Percentiles rank a stretch among this genome's conserved stretches.
Evolutionary conservation across 1,139 yeast genomes (phyloP).

Genomic region (Debaryomyces psychrophilus): DNA sequence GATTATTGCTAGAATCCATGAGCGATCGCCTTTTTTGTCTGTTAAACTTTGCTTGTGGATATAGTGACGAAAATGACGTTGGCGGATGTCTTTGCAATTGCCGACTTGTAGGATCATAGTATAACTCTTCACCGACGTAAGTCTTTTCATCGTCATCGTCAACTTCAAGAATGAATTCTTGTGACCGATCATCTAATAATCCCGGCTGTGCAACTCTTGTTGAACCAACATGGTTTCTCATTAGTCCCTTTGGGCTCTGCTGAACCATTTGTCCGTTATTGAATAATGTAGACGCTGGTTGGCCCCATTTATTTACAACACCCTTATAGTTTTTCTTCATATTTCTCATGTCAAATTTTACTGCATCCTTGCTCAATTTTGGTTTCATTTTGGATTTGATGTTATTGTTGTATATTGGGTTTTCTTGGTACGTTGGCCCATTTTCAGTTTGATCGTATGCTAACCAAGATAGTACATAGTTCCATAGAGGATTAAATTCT

Average conservation of each 20-base stretch:
- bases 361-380: background rate
- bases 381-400: background rate
- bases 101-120: slow-evolving; percentile 37
- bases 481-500: slow-evolving; percentile 43
- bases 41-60: background rate
- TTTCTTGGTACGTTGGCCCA: slow-evolving; percentile 5
- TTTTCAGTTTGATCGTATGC: slow-evolving; percentile 26
- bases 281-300: slow-evolving; percentile 34
- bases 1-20: slow-evolving; percentile 14
- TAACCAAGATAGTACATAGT: slow-evolving; percentile 41
- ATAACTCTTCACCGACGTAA: slow-evolving; percentile 32
- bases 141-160: slow-evolving; percentile 33
- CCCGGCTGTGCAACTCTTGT: background rate
- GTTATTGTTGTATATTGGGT: background rate
- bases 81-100: slow-evolving; percentile 40
- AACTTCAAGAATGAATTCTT: slow-evolving; percentile 38
- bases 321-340: slow-evolving; percentile 26
- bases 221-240: background rate
- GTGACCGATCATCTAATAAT: slow-evolving; percentile 13
- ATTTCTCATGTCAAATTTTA: slow-evolving; percentile 20
- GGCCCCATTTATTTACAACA: slow-evolving; percentile 37
- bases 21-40: background rate
- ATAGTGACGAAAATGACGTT: slow-evolving; percentile 29
- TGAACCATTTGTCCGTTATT: slow-evolving; percentile 8
- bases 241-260: background rate